A percentile compares a stretch with the other conserved stretches of the same genome.
phyloP scores from a whole-genome alignment of 257 asterid species.

The Solanum dulcamara region DNA sequence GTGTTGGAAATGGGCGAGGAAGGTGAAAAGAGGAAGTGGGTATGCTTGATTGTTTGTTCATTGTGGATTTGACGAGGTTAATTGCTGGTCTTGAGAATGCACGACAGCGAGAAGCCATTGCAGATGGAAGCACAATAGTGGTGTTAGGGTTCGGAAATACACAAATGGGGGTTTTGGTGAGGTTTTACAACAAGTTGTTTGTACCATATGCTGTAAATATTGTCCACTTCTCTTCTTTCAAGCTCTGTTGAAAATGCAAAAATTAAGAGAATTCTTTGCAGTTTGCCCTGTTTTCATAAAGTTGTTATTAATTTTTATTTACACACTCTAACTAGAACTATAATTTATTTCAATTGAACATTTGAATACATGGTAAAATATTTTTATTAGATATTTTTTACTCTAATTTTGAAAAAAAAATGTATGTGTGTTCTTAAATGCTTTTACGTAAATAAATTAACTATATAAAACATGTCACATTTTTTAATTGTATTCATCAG shows the following conservation, averaged over 20 bases:
- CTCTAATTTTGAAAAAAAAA: too few species aligned
- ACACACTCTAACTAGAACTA: too few species aligned
- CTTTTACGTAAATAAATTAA: too few species aligned
- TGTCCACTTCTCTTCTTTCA: background rate
- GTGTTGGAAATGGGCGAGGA: constrained; percentile 14
- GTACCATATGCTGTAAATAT: background rate
- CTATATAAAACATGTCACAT: too few species aligned
- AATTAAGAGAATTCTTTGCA: background rate
- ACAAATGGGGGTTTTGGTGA: constrained; percentile 2
- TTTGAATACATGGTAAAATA: background rate
- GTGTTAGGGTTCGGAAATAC: constrained; percentile 25
- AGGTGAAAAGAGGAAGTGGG: constrained; percentile 6
- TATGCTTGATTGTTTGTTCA: constrained; percentile 28
- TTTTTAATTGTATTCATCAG: background rate
- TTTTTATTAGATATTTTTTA: too few species aligned
- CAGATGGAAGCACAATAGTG: background rate
- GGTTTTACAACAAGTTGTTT: constrained; percentile 11
- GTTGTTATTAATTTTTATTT: too few species aligned
- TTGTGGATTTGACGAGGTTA: constrained; percentile 42
- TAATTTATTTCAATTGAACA: background rate
- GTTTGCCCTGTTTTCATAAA: background rate
- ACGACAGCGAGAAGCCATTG: constrained; percentile 64
- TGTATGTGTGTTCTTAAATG: too few species aligned
- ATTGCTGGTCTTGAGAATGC: constrained; percentile 57
- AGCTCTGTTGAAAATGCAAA: background rate